These are phyloP conservation scores for Leccinum incarnatum DNA, from an alignment of 768 basidiomycete genomes.

Conservation along the genomic window DNA sequence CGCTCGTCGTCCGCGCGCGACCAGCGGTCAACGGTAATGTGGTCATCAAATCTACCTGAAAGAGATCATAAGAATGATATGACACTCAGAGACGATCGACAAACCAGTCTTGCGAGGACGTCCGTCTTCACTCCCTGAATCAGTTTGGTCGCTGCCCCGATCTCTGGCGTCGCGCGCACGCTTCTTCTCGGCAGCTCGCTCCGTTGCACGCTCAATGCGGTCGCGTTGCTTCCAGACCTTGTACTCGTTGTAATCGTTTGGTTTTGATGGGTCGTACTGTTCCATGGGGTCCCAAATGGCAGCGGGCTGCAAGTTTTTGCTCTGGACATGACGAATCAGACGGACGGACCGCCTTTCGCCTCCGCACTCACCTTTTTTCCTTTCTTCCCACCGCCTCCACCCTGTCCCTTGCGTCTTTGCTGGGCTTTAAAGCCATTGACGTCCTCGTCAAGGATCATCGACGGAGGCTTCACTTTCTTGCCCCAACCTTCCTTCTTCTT, in stretches of 20 bases:
- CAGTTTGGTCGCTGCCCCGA: constrained; percentile 57
- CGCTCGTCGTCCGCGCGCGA: constrained; percentile 50
- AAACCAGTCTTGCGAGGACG: constrained; percentile 68
- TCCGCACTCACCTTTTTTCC: constrained; percentile 56
- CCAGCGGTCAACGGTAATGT: constrained; percentile 50
- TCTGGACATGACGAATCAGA: constrained; percentile 37
- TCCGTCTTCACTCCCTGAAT: constrained; percentile 65
- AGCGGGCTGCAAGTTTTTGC: constrained; percentile 53
- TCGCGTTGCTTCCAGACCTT: constrained; percentile 78
- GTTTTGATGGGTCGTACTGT: constrained; percentile 75
- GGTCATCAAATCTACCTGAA: constrained; percentile 35
- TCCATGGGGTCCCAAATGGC: constrained; percentile 76
- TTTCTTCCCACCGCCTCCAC: constrained; percentile 38
- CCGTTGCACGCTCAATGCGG: constrained; percentile 63
- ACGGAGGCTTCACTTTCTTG: constrained; percentile 86
- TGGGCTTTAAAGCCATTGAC: constrained; percentile 76
- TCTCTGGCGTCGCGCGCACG: constrained; percentile 49
- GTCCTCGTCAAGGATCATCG: constrained; percentile 87
- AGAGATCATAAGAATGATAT: constrained; percentile 25
- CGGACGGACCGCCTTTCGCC: neutral
- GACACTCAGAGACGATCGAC: constrained; percentile 8
- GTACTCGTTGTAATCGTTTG: constrained; percentile 89
- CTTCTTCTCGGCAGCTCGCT: constrained; percentile 61
- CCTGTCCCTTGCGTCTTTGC: constrained; percentile 48
- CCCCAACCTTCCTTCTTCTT: constrained; percentile 68